Conservation (phyloP, 192 early-diverging fungal species). For the Funneliformis mosseae region DNA sequence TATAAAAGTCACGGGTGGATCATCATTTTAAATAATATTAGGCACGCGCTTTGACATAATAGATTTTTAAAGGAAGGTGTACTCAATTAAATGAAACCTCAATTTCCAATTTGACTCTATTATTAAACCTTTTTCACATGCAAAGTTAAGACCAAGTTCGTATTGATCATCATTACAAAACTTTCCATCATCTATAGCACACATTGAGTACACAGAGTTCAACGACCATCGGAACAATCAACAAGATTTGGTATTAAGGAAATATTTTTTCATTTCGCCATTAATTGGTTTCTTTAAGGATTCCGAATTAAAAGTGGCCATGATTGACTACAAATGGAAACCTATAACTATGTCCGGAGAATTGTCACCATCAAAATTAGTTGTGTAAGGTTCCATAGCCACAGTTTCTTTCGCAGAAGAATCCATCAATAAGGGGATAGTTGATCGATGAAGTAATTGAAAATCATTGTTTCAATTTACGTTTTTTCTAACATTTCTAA, state of each 20-base stretch:
- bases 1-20: constrained; percentile 4
- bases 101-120: constrained; percentile 21
- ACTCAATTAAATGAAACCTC: constrained; percentile 14
- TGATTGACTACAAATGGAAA: constrained; percentile 6
- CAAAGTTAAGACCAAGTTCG: not conserved
- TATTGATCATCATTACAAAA: constrained; percentile 23
- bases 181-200: constrained; percentile 2
- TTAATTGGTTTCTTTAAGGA: not conserved
- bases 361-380: not conserved
- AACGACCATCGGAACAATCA: not conserved
- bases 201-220: constrained; percentile 18
- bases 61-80: not conserved
- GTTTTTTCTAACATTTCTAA: too few relatives aligned
- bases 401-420: not conserved
- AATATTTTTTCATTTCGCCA: not conserved
- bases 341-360: constrained; percentile 7
- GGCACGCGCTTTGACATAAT: too few relatives aligned
- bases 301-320: not conserved
- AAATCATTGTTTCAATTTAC: constrained; percentile 21
- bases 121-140: not conserved
- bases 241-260: not conserved
- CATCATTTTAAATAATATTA: not conserved
- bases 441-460: not conserved
- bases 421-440: not conserved
- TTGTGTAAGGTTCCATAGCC: not conserved